These are phyloP conservation scores for Odontarrhena argentea DNA, from an alignment of 345 rosid genomes.

Conservation along the genomic window DNA sequence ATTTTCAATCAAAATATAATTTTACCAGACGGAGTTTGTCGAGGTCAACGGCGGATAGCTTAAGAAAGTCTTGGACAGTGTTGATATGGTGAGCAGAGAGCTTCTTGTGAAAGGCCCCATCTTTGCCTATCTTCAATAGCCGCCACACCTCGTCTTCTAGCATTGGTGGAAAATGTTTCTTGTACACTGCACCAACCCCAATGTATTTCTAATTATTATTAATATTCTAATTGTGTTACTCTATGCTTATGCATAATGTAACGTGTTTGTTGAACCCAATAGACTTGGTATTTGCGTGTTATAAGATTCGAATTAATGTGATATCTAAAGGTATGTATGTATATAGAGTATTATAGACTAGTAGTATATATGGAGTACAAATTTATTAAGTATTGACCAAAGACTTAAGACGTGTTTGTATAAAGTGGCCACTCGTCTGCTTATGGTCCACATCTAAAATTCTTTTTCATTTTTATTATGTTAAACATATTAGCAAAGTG, in stretches of 20 bases:
- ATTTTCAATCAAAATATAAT: not conserved
- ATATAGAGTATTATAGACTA: not conserved
- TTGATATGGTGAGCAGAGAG: slow-evolving; percentile 46
- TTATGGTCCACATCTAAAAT: slow-evolving; percentile 28
- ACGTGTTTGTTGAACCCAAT: slow-evolving; percentile 23
- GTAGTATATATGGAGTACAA: too few species aligned
- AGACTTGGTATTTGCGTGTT: slow-evolving; percentile 1
- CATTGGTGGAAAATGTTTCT: slow-evolving; percentile 88
- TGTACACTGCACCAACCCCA: slow-evolving; percentile 65
- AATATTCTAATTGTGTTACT: too few species aligned
- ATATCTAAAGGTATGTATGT: not conserved
- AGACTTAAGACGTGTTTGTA: slow-evolving; percentile 21
- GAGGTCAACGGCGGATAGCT: slow-evolving; percentile 57
- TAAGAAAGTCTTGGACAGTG: slow-evolving; percentile 80
- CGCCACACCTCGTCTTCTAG: slow-evolving; percentile 88
- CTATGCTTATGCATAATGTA: not conserved
- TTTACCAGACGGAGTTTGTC: slow-evolving; percentile 57
- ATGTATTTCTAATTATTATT: not conserved
- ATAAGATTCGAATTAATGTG: not conserved
- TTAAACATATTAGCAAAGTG: too few species aligned
- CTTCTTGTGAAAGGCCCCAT: slow-evolving; percentile 83
- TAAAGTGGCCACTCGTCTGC: slow-evolving; percentile 27
- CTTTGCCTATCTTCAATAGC: slow-evolving; percentile 84
- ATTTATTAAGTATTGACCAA: slow-evolving; percentile 16
- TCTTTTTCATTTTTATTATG: not conserved